Base-by-base conservation (phyloP, 306 rosid species). In the Malus sieversii region DNA sequence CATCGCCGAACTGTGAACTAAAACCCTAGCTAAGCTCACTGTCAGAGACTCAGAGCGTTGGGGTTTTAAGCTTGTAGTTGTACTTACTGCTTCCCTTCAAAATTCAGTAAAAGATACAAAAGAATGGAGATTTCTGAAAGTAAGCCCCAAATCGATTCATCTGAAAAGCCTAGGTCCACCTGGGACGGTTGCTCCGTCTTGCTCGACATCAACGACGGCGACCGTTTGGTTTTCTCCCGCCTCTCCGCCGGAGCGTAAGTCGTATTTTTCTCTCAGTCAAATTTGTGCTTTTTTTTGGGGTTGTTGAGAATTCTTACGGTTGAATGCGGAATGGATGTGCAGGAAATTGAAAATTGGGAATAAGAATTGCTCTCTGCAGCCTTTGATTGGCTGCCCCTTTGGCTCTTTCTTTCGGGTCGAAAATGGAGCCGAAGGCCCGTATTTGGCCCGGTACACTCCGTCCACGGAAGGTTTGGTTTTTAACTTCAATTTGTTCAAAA, bases 141-240 rank as follows among this genome's bases (percentile, higher is more conserved):
- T 66, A 70, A 73, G 33, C 53, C 63, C 18, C 74, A 52, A 58
- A 58, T 57, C 72, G 75, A 73, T 33, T 35, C 48, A 7, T 61
- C 55, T 12, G 70, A 80, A 69, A 79, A 82, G 69, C 71, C 81
- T 52, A 88, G 98, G 84, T 42, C 84, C 7, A 82, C 99, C 1
- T 92, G 90, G 84, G 97, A 95, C 66, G 99, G 99, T 51, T 95
- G 97, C 84, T 90, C 97, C 69, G 97, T 95, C 18, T 83, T 95
- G 85, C 97, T 95, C 20, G 99, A 92, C 63, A 86, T 95, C 87
- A 95, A 92, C 35, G 97, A 90, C 33, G 97, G 97, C 8, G 97
- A 95, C 69, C 97, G 99, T 51, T 81, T 92, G 73, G 93, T 92
- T 62, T 95, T 95, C 69, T 93, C 99, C 70, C 97, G 99, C 10